Base-by-base conservation (phyloP, 2,329 filamentous ascomycete genomes). In the Purpureocillium takamizusanense region DNA sequence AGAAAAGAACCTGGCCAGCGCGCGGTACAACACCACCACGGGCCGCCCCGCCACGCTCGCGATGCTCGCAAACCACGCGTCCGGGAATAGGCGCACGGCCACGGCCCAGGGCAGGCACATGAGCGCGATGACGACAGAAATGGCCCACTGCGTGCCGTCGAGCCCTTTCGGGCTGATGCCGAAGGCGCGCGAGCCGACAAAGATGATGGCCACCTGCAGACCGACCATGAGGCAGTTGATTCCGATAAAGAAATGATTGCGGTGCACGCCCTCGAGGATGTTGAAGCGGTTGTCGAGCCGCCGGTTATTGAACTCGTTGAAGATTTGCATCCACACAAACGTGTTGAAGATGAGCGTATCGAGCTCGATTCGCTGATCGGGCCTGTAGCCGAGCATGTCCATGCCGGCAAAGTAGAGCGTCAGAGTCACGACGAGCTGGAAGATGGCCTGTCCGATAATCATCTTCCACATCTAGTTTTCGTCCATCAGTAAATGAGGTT, bases 151-250 rank as follows among this genome's bases (percentile, higher is more conserved):
- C 33, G 73, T 66, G 33, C 76, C 79, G 40, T 77, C 78, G 34
- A 94, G 61, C 4, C 43, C 49, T 6, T 30, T 36, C n/a, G 45
- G 44, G 4, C 39, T 48, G 33, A 89, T 84, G 32, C 75, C 74
- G 65, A 94, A 90, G 2, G 87, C 86, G 10, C 68, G 62, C 31
- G 83, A 81, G 45, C 87, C 87, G 39, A 94, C 76, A 49, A 85
- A 92, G 48, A 94, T 75, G 54, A 94, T 94, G 63, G 94, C 74
- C 15, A 88, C 66, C 54, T 95, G 88, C 8, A 85, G 85, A 46
- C 77, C 86, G 42, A 92, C 71, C 81, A 94, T 94, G 60, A 92
- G 71, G 39, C 73, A 53, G 60, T 88, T 85, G 61, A 94, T 94
- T 18, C 67, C 67, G 23, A 89, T 72, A 66, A 94, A 94, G 69